Base-by-base conservation (phyloP, 805 yeast species). In the Suhomyces vadensis region DNA sequence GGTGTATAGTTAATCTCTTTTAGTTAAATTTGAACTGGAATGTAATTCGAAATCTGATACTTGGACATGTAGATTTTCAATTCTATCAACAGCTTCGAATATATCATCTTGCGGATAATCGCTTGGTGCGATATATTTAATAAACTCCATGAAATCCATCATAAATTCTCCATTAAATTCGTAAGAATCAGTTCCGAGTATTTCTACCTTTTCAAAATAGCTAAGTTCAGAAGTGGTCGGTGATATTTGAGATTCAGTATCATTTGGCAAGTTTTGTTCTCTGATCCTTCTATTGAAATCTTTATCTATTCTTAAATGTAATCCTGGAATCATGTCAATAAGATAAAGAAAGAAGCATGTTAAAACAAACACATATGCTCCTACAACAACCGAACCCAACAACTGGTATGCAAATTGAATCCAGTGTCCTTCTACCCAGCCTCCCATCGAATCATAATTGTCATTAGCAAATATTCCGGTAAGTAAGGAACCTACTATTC, bases 351-450 rank as follows among this genome's bases (percentile, higher is more conserved):
- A 56, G 6, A 61, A 47, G 22, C 66, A 50, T 23, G 63, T 58
- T 54, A 69, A 23, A 1, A 64, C 51, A 43, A 69, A 67, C 3
- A 65, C 70, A 48, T 71, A 71, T 0, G 52, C 55, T 1, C 67
- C 53, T 0, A 68, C 61, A 11, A 71, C 65, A 3, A 63, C 65
- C 10, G 60, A 49, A 5, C 75, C 75, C 24, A 68, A 52, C 13
- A 67, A 33, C 46, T 71, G 76, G 50, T 68, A 70, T 6, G 69
- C 72, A 7, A 71, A 47, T 52, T 71, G 76, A 0, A 57, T 54
- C 71, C 74, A 71, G 46, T 71, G 59, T 10, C 67, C 64, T 8
- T 56, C 53, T 1, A 67, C 61, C 75, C 75, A 71, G 5, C 76
- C 76, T 3, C 76, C 76, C 16, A 54, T 33, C 1, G 73, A 55